Conservation (phyloP, 179 eudicot genomes). For the Silene coronaria region DNA sequence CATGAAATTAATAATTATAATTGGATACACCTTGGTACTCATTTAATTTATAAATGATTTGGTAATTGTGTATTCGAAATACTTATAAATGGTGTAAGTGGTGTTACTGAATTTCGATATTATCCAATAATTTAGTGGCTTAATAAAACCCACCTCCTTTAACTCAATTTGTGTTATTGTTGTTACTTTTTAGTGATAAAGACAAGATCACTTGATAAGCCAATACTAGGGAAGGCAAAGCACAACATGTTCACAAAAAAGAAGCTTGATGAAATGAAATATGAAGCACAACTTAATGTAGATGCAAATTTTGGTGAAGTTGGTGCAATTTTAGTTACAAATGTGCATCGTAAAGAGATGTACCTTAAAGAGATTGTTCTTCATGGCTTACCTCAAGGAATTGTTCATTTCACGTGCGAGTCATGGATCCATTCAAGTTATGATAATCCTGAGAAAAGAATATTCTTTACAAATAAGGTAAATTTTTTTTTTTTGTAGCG, state of each 20-base stretch:
- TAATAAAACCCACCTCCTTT: no score
- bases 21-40: no score
- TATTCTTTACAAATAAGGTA: conserved; percentile 73
- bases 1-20: no score
- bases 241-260: conserved; percentile 10
- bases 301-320: conserved; percentile 46
- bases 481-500: no score
- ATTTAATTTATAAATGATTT: no score
- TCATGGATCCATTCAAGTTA: conserved; percentile 61
- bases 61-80: no score
- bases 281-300: conserved; percentile 35
- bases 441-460: conserved; percentile 35
- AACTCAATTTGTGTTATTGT: no score
- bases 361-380: conserved; percentile 31
- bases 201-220: conserved; percentile 27
- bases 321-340: conserved; percentile 46
- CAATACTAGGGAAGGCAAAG: conserved; percentile 30
- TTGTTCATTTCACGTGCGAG: conserved; percentile 33
- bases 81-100: no score
- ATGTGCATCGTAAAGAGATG: conserved; percentile 57
- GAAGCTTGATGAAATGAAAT: conserved; percentile 24
- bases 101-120: no score
- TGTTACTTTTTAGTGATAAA: conserved; percentile 5
- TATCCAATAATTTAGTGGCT: no score
- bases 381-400: conserved; percentile 39